phyloP scores from a whole-genome alignment of 1,284 basidiomycete genomes.

The Melampsora americana region DNA sequence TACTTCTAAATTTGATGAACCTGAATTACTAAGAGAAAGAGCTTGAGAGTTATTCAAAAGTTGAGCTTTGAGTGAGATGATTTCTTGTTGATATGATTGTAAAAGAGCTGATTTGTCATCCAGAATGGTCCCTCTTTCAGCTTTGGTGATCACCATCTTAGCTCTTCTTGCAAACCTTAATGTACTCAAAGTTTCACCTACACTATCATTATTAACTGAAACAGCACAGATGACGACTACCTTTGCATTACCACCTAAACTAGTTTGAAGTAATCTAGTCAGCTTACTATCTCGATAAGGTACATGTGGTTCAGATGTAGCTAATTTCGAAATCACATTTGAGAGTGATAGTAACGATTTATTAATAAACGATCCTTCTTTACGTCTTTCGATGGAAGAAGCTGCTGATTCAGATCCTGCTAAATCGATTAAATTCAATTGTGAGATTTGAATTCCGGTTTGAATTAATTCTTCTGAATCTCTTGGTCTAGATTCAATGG shows the following conservation, averaged over 20 bases:
- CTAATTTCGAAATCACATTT: slow-evolving; percentile 62
- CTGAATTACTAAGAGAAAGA: slow-evolving; percentile 25
- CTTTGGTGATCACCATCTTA: slow-evolving; percentile 61
- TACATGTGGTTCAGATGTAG: slow-evolving; percentile 63
- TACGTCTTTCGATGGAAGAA: slow-evolving; percentile 82
- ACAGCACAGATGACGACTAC: slow-evolving; percentile 96
- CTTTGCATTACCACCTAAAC: slow-evolving; percentile 85
- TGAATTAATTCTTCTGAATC: slow-evolving; percentile 51
- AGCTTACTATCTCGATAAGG: slow-evolving; percentile 92
- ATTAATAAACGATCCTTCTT: slow-evolving; percentile 91
- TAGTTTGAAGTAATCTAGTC: slow-evolving; percentile 91
- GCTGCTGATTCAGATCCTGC: slow-evolving; percentile 95
- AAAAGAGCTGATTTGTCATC: slow-evolving; percentile 55
- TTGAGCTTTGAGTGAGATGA: slow-evolving; percentile 55
- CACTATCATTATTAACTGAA: slow-evolving; percentile 57
- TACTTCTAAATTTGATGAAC: slow-evolving; percentile 3
- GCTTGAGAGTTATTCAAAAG: slow-evolving; percentile 46
- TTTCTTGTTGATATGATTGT: slow-evolving; percentile 57
- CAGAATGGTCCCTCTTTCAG: slow-evolving; percentile 57
- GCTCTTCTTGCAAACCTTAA: slow-evolving; percentile 59
- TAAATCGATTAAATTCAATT: slow-evolving; percentile 82
- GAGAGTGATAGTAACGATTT: slow-evolving; percentile 37
- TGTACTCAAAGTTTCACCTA: slow-evolving; percentile 60
- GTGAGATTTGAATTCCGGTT: slow-evolving; percentile 45
- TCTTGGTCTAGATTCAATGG: slow-evolving; percentile 70